Evolutionary conservation across 116 monocot genomes (phyloP), one percentile per base, ranked within the genome.

Genomic region (Papilionanthe hybrid): DNA sequence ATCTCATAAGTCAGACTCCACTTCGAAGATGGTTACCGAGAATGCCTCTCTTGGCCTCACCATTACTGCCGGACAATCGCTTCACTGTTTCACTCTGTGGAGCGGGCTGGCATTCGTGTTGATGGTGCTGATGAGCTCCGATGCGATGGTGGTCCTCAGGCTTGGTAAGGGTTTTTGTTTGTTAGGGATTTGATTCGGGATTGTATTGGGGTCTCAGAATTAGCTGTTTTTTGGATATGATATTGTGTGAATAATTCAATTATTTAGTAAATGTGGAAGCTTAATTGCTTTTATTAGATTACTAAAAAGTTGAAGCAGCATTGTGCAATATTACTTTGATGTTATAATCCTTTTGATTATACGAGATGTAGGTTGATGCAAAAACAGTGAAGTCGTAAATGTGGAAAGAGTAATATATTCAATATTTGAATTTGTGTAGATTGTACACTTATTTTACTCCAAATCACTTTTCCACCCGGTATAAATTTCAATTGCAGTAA

Each of bases 61-160:
- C 72, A 78, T 32, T 45, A 82, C 55, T 55, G 78, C 72, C 63
- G 72, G 58, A 11, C 56, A 9, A 55, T 50, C 41, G 72, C 45
- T 1, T 43, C 68, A 17, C 43, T 82, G 56, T 45, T 82, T 18
- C 15, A 44, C 37, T 78, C 82, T 22, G 72, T 82, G 8, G 72
- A 43, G 78, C 72, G 78, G n/a, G 50, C 77, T 25, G 82, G 82
- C 15, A 68, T 82, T 15, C 67, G 57, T 50, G 77, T 82, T 20
- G 72, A 47, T 55, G 82, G 78, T 1, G 78, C 50, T 15, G 82
- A 82, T 0, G 72, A 44, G 22, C 42, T 82, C 49, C 75, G 42
- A 17, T 44, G 44, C 44, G 73, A 43, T 73, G 44, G 44, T 44
- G 42, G 9, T 73, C 73, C 44, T 5, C 44, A 37, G 18, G 20